These are phyloP conservation scores for Tricholoma saponaceum DNA, from an alignment of 768 basidiomycete genomes.

Conservation along the genomic window DNA sequence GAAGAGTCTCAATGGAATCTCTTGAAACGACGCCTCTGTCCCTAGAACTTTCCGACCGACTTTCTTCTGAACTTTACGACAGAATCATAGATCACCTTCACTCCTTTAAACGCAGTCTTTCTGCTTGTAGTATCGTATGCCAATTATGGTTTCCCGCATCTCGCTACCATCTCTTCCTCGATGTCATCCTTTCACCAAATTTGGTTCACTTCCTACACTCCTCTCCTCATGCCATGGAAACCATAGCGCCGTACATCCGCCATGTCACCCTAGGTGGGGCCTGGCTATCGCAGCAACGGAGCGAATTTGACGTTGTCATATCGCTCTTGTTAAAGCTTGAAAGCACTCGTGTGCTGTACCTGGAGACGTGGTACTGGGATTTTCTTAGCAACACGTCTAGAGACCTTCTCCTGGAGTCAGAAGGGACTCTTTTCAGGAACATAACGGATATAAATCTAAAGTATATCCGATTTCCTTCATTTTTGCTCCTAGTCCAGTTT, in stretches of 20 bases:
- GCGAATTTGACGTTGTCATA: conserved; percentile 15
- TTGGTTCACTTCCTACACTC: conserved; percentile 22
- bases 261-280: conserved; percentile 25
- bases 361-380: conserved; percentile 24
- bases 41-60: conserved; percentile 18
- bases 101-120: conserved; percentile 21
- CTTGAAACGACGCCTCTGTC: conserved; percentile 12
- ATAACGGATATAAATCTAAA: conserved; percentile 42
- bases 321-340: conserved; percentile 17
- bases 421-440: conserved; percentile 42
- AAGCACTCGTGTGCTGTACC: conserved; percentile 14
- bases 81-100: conserved; percentile 25
- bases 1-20: conserved; percentile 1
- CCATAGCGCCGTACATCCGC: conserved; percentile 25
- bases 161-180: conserved; percentile 29
- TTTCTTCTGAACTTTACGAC: conserved; percentile 30
- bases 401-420: conserved; percentile 25
- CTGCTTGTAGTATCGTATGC: conserved; percentile 29
- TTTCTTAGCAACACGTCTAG: conserved; percentile 33
- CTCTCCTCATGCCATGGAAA: conserved; percentile 22
- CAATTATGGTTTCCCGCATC: conserved; percentile 27
- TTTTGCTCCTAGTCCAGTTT: conserved; percentile 48
- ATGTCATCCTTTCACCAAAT: conserved; percentile 23
- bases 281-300: conserved; percentile 16
- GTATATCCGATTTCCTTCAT: conserved; percentile 26